Conservation (phyloP, 495 filamentous ascomycete genomes). For the Penicillium herquei region DNA sequence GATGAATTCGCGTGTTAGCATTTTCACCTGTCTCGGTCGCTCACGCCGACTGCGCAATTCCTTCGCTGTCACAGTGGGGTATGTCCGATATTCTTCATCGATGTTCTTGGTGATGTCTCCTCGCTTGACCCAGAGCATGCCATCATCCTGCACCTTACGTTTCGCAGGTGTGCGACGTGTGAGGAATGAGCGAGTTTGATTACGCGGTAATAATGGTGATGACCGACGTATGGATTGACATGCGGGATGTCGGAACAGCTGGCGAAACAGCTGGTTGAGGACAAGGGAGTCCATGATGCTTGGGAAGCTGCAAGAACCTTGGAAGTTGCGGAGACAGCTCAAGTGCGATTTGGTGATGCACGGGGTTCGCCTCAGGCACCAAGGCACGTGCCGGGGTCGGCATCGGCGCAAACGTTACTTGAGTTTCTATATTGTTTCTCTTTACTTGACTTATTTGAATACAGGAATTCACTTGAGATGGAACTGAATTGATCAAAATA, state of each 20-base stretch:
- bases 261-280: conserved; percentile 74
- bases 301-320: not conserved
- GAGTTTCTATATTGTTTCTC: not conserved
- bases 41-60: conserved; percentile 68
- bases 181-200: conserved; percentile 44
- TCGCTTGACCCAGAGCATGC: conserved; percentile 73
- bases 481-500: no score
- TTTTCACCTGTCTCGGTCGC: conserved; percentile 86
- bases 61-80: conserved; percentile 81
- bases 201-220: conserved; percentile 21
- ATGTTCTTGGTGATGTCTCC: conserved; percentile 72
- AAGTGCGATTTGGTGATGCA: not conserved
- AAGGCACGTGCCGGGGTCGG: conserved; percentile 16
- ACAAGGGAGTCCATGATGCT: conserved; percentile 77
- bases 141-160: conserved; percentile 32
- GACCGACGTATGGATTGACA: conserved; percentile 57
- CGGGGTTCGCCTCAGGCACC: conserved; percentile 14
- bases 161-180: conserved; percentile 31
- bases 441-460: not conserved
- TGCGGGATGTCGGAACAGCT: conserved; percentile 69
- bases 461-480: no score
- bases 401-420: not conserved
- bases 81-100: conserved; percentile 71
- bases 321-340: conserved; percentile 6
- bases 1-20: conserved; percentile 95